phyloP scores from a whole-genome alignment of 2,329 filamentous ascomycete species.

The Alternaria sp. region DNA sequence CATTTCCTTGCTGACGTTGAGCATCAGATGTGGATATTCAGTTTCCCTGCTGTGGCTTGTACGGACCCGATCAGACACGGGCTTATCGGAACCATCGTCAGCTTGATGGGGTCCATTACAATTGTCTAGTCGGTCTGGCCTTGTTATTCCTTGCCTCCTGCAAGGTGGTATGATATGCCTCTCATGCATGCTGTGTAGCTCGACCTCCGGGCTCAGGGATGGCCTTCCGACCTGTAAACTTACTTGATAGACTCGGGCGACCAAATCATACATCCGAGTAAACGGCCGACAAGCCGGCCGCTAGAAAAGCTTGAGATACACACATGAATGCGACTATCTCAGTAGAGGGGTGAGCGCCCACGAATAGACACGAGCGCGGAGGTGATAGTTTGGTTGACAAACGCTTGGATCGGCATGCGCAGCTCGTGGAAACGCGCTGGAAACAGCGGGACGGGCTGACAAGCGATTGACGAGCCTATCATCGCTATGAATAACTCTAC shows the following conservation, averaged over 20 bases:
- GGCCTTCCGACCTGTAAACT: neutral
- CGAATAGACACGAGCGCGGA: conserved; percentile 8
- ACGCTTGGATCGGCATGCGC: conserved; percentile 11
- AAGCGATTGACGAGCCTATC: conserved; percentile 9
- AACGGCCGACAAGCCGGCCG: conserved; percentile 2
- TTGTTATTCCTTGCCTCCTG: conserved; percentile 7
- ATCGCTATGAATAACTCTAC: conserved; percentile 6
- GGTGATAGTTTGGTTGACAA: conserved; percentile 1
- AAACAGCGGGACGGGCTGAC: neutral
- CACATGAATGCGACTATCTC: neutral
- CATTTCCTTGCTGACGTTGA: conserved; percentile 12
- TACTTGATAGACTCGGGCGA: neutral
- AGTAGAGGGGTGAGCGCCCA: neutral
- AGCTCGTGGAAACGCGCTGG: conserved; percentile 17
- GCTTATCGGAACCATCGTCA: conserved; percentile 14
- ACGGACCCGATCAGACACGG: conserved; percentile 7
- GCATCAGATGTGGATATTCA: conserved; percentile 10
- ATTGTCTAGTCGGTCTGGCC: conserved; percentile 1
- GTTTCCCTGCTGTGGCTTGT: conserved; percentile 5
- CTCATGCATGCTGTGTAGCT: conserved; percentile 19
- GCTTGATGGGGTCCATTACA: conserved; percentile 16
- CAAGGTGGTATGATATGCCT: conserved; percentile 18
- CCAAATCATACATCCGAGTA: neutral
- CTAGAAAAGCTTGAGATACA: conserved; percentile 6
- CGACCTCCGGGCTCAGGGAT: conserved; percentile 2